Base-by-base conservation (phyloP, 1,284 basidiomycete species). In the Fomitopsis pinicola region DNA sequence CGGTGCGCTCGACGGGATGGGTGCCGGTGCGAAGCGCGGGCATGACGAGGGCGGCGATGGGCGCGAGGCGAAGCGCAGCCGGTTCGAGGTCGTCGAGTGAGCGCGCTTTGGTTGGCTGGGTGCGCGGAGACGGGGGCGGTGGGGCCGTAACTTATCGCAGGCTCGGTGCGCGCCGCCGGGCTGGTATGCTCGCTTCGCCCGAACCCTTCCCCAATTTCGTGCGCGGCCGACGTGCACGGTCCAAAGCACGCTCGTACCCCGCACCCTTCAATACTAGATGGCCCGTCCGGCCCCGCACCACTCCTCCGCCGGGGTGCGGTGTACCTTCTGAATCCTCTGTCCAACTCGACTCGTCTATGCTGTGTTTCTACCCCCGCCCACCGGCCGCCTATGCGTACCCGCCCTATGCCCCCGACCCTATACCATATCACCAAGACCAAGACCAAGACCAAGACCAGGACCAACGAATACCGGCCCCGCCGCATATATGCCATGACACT, bases 71-170 rank as follows among this genome's bases (percentile, higher is more conserved):
- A 91, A 91, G 75, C 78, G 87, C 48, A 84, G 86, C 65, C 78
- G 89, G 64, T 91, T 91, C 66, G 88, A 90, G 71, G 75, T 88
- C 17, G 73, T 91, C 63, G 87, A 89, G 70, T 90, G 69, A 77
- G 66, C 44, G 62, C 19, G 48, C 38, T 5, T 33, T 26, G 15
- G 30, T 17, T 28, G 46, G 9, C 30, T n/a, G 12, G 4, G 17
- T 45, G 44, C 57, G 14, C 26, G 9, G 22, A 22, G 22, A 22
- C 17, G 9, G 12, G n/a, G n/a, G 17, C 33, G 19, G 17, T 17
- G 28, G 10, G 15, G 45, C 17, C 9, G 46, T 55, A 59, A 55
- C 28, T 54, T 55, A 59, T 59, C 46, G 1, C 8, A 33, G 30
- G 30, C 5, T 33, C 30, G 30, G 30, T 33, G 30, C 30, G 30